Evolutionary conservation across 306 rosid genomes (phyloP), one percentile per base, ranked within the genome.

Genomic region (Sphenostylis stenocarpa): DNA sequence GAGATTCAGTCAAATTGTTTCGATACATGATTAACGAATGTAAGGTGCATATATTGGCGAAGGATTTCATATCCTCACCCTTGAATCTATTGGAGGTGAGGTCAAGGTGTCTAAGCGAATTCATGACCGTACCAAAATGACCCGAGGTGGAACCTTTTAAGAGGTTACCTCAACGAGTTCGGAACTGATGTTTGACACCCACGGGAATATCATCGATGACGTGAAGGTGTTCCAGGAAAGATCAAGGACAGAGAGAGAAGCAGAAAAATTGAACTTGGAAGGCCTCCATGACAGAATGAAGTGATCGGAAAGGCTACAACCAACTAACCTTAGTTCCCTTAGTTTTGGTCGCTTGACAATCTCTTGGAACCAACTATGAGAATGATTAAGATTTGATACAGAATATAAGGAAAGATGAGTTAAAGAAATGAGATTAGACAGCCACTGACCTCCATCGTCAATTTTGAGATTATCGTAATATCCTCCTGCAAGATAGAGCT

Each of bases 361-460:
- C 41, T 1, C 0, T 7, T 36, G 3, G 11, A 36, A 8, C 41
- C 12, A 38, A 38, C 12, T 38, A 36, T 7, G 12, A 38, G 43
- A 38, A 38, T 0, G 12, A 38, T 38, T 2, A 8, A 38, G 43
- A 8, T 38, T 38, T 38, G 43, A 38, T 38, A 38, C 43, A 38
- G 12, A 38, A 0, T 8, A 3, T 2, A 36, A 36, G 43, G 0
- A 36, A 36, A 36, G 41, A 36, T 36, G 12, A 11, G 41, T 69
- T 45, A 79, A 69, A 69, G 43, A 57, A 70, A 80, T 17, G 65
- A 79, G 84, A 83, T 41, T 70, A 20, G 78, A 75, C 6, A 84
- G 8, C 87, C 82, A 80, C 17, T 63, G 17, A 47, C 75, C 75
- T 53, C 4, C 10, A 1, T 60, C 12, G 12, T 2, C 16, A 44